Evolutionary conservation across 2,329 filamentous ascomycete species (phyloP), one percentile per base, ranked within the genome.

Genomic region (Epichloe aotearoae): DNA sequence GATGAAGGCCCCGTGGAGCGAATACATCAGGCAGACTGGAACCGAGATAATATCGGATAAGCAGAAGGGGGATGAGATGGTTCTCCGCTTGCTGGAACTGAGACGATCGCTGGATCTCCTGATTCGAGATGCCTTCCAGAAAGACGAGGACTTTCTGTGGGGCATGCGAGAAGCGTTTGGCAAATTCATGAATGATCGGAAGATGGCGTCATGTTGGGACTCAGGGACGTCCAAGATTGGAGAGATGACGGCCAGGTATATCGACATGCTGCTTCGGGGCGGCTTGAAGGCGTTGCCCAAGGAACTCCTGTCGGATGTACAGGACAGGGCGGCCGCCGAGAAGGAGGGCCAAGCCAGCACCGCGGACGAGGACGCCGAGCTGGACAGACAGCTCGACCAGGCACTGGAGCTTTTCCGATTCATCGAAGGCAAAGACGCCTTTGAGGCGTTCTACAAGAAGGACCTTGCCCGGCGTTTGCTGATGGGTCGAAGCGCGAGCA

Each of bases 391-490:
- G 64, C 75, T 99, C 11, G 90, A 98, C 59, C 86, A 94, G 62
- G 90, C 88, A 0, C 73, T 99, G 3, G 91, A 97, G 65, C 74
- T 99, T 4, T 98, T 98, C 76, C 82, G 94, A 5, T 97, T 97
- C 65, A 88, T 99, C 36, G 84, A 97, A 62, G 93, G 93, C 57
- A 98, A 98, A 66, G 91, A 94, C 50, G 87, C 96, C 0, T 98
- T 99, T 56, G 93, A 98, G 65, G 91, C 93, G 1, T 98, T 98
- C 64, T 99, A 99, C 77, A 98, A 98, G 73, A 95, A 93, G 61
- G 93, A 97, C 62, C 76, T 99, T 47, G 91, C 94, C 1, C 80
- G 90, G 15, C 80, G 93, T 45, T 71, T 99, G 41, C 75, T 99
- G 50, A 90, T 97, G 88, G 85, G 84, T 39, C 81, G 90, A 56